A percentile compares a stretch with the other conserved stretches of the same genome.
phyloP scores from a whole-genome alignment of 163 green algal species.

The Coccomyxa subellipsoidea region DNA sequence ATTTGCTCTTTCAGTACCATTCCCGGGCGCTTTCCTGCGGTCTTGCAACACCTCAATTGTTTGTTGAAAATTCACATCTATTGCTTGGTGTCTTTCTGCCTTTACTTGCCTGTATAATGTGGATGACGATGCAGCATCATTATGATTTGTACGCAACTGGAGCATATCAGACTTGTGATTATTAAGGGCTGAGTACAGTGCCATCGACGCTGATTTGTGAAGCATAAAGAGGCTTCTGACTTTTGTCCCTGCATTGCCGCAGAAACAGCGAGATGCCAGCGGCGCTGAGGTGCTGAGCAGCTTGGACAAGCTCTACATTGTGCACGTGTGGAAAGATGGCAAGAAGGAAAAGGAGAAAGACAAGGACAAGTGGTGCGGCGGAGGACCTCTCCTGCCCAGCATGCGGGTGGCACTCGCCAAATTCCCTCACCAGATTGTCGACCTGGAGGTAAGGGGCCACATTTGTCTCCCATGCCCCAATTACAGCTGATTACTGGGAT shows the following conservation, averaged over 20 bases:
- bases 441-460: conserved; percentile 31
- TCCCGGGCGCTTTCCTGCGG: too few relatives aligned
- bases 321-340: conserved; percentile 21
- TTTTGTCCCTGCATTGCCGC: background rate
- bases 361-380: conserved; percentile 14
- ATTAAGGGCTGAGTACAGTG: conserved; percentile 23
- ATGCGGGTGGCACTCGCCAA: conserved; percentile 16
- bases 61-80: too few relatives aligned
- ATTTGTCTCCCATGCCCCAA: too few relatives aligned
- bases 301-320: conserved; percentile 30
- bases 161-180: background rate
- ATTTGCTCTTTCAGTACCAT: background rate
- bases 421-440: conserved; percentile 25
- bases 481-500: background rate
- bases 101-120: too few relatives aligned
- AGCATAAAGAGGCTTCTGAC: background rate
- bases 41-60: too few relatives aligned
- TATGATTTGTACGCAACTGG: too few relatives aligned
- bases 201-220: conserved; percentile 16
- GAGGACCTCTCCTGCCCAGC: conserved; percentile 23
- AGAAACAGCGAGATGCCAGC: conserved; percentile 19
- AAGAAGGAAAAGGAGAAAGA: conserved; percentile 16
- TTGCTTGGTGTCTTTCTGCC: background rate
- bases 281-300: conserved; percentile 18
- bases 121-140: too few relatives aligned